Percentiles rank a stretch among this genome's conserved stretches.
Evolutionary conservation across 352 stramenopile species (phyloP).

Genomic region (Globisporangium okanoganense): DNA sequence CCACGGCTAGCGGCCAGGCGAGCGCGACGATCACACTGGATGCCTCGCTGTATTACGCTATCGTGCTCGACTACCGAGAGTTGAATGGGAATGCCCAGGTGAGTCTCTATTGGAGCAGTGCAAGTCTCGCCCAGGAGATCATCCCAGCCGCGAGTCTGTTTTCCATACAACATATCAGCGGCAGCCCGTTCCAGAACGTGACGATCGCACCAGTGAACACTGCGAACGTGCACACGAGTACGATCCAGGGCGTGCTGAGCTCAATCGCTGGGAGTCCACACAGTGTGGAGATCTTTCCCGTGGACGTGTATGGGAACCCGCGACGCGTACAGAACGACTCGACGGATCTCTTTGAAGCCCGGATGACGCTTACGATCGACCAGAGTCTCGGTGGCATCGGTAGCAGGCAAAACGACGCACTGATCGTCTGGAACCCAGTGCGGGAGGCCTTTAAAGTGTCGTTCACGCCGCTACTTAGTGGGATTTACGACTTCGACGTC

Average conservation of each 20-base stretch:
- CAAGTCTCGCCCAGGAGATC: constrained; percentile 31
- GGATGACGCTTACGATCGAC: constrained; percentile 33
- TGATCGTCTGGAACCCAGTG: constrained; percentile 23
- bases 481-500: constrained; percentile 50
- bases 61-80: constrained; percentile 66
- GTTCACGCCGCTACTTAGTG: constrained; percentile 35
- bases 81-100: constrained; percentile 33
- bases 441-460: constrained; percentile 23
- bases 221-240: constrained; percentile 21
- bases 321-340: constrained; percentile 16
- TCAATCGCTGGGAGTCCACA: constrained; percentile 30
- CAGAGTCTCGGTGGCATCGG: constrained; percentile 46
- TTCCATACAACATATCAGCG: constrained; percentile 42
- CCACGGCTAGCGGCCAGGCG: constrained; percentile 2
- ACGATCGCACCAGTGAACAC: constrained; percentile 26
- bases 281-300: constrained; percentile 36
- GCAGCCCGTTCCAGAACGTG: constrained; percentile 49
- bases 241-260: constrained; percentile 24
- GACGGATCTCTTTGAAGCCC: constrained; percentile 31
- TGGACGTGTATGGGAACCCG: constrained; percentile 45
- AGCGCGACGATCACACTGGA: constrained; percentile 27
- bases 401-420: constrained; percentile 32
- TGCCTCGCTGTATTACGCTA: constrained; percentile 31
- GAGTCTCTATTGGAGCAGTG: constrained; percentile 43
- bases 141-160: constrained; percentile 41